Base-by-base conservation (phyloP, 2,329 filamentous ascomycete genomes). In the Ceratocystis eucalypticola region DNA sequence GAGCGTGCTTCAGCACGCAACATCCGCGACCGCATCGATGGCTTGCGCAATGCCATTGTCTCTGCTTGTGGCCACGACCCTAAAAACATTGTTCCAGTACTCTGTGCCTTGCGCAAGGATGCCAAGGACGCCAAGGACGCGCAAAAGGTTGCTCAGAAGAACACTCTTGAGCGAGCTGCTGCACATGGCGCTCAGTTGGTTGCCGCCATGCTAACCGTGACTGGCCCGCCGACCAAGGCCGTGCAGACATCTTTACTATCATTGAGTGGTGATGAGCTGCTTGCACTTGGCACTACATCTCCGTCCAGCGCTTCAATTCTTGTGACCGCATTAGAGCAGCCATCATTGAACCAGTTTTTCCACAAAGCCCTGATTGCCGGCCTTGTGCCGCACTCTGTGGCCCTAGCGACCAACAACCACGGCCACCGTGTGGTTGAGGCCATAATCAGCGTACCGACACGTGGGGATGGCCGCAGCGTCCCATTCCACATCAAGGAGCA, bases 181-280 rank as follows among this genome's bases (percentile, higher is more conserved):
- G 80, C 79, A 2, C 92, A 99, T 77, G 90, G 88, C 68, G 91
- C 89, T 22, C 81, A 96, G 61, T 82, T 99, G 33, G 86, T 89
- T 7, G 87, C 94, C 69, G 78, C 88, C 3, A 88, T 99, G 78
- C 84, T 97, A 63, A 77, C 83, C 6, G 86, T 90, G 30, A 83
- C 88, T 0, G 90, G 90, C 0, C 75, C 82, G 0, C 79, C 92
- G 1, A 81, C 83, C 66, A 84, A 84, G 63, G 80, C 92, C 10
- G 82, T 96, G 41, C 89, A 94, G 73, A 82, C 86, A 17, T 84
- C 87, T n/a, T 76, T 94, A 28, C 77, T 87, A 22, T 78, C 83
- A 3, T 80, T 88, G 70, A 77, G 80, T 10, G 74, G 76, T 59
- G 82, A 79, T 65, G 81, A 77, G 25, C 79, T 86, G 65, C 73